Conservation (phyloP, 1,284 basidiomycete genomes). For the Marasmius oreades region DNA sequence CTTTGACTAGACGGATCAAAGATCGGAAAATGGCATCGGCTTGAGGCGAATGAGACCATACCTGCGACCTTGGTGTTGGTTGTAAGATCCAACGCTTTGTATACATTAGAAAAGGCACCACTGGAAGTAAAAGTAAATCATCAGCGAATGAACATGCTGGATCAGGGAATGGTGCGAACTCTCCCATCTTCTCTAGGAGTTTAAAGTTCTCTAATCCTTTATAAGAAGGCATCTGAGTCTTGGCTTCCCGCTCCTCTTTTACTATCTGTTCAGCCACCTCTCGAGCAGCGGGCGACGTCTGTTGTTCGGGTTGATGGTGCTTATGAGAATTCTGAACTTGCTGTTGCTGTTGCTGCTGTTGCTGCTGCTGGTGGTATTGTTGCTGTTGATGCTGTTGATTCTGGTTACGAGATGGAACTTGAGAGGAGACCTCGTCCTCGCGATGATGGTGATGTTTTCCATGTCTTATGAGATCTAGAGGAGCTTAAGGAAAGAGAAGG, state of each 20-base stretch:
- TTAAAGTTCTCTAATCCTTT: conserved; percentile 83
- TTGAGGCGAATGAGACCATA: conserved; percentile 30
- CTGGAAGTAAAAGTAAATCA: conserved; percentile 33
- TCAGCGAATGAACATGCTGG: conserved; percentile 12
- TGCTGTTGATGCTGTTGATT: conserved; percentile 19
- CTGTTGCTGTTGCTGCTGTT: conserved; percentile 25
- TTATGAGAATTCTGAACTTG: conserved; percentile 33
- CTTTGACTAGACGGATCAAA: conserved; percentile 66
- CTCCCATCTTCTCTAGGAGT: conserved; percentile 92
- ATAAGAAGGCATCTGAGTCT: conserved; percentile 77
- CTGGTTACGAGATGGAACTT: conserved; percentile 22
- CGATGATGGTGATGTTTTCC: conserved; percentile 63
- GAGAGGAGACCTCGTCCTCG: conserved; percentile 25
- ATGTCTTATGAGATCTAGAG: conserved; percentile 80
- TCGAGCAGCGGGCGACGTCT: conserved; percentile 37
- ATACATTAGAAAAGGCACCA: conserved; percentile 98
- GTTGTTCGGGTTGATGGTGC: conserved; percentile 23
- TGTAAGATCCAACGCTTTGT: conserved; percentile 83
- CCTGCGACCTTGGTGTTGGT: conserved; percentile 86
- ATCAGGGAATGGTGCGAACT: conserved; percentile 54
- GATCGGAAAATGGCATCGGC: background rate
- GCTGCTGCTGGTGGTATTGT: conserved; percentile 27
- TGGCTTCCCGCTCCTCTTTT: conserved; percentile 73
- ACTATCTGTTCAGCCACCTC: conserved; percentile 74
- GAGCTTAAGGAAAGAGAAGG: conserved; percentile 11